Evolutionary conservation across 768 basidiomycete species (phyloP), one percentile per base, ranked within the genome.

Genomic region (Trametes meyenii): DNA sequence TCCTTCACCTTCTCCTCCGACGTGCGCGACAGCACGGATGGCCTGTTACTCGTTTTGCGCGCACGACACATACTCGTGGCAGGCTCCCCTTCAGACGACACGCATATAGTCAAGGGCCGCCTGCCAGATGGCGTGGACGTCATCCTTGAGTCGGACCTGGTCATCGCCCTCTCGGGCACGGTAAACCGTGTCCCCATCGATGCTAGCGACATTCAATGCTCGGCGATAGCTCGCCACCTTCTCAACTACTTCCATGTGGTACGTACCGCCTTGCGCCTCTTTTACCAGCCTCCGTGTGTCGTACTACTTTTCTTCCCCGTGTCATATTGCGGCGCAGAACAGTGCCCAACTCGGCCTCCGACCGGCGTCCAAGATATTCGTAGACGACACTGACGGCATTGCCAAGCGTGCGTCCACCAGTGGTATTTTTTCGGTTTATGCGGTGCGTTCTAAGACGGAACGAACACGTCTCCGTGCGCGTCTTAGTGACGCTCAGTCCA

Each of bases 281-380:
- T 64, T 33, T 52, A 6, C 40, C 44, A 26, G 39, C 51, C 38
- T 55, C 57, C 44, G 53, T 56, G 33, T 55, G 23, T 44, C 49
- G 29, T 62, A 36, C 60, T 46, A 17, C 45, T 24, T 17, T 38
- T 36, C 13, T 48, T 19, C 43, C 38, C 36, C 8, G 24, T 38
- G 12, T 44, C 39, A n/a, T 58, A 40, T 26, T 65, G 68, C 55
- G 23, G 52, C 49, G 33, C 36, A 92, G 89, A 90, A 92, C 71
- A 76, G 83, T 19, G 64, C 68, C 42, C 78, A 79, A 60, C 79
- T 91, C 12, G 87, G 85, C 39, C 73, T 91, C 54, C 79, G 79
- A 60, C 77, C 75, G 50, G 74, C 90, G 42, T 88, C 88, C n/a
- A 74, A 79, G 60, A 66, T 81, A 21, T 79, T 78, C 63, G 69